These are phyloP conservation scores for Inosperma sp. DNA, from an alignment of 768 basidiomycete species.

Conservation along the genomic window DNA sequence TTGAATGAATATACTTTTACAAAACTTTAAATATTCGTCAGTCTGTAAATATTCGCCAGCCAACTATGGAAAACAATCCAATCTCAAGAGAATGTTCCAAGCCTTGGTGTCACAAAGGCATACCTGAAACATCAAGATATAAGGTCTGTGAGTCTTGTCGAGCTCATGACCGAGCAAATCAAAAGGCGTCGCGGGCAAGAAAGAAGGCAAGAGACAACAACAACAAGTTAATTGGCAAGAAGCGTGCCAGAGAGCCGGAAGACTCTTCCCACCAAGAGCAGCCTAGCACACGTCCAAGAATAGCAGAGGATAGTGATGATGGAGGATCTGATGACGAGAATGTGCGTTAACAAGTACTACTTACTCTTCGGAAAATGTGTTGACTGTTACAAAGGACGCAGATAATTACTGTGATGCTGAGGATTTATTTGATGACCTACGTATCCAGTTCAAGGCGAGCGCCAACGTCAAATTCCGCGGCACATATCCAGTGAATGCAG, in stretches of 20 bases:
- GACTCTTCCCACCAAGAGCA: too few relatives aligned
- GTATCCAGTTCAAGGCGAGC: not conserved
- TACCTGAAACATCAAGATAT: not conserved
- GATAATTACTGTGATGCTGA: conserved; percentile 10
- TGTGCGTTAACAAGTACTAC: too few relatives aligned
- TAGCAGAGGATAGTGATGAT: too few relatives aligned
- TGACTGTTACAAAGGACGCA: not conserved
- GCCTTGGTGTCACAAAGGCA: not conserved
- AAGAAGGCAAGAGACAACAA: not conserved
- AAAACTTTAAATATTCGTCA: too few relatives aligned
- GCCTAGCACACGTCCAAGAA: too few relatives aligned
- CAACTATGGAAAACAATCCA: not conserved
- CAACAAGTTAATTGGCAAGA: too few relatives aligned
- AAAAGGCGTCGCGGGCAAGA: not conserved
- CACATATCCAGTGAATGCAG: conserved; percentile 13
- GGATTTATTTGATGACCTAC: conserved; percentile 9
- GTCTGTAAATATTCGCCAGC: too few relatives aligned
- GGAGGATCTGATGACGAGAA: too few relatives aligned
- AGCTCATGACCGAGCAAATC: not conserved
- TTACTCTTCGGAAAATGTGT: too few relatives aligned
- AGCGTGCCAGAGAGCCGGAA: too few relatives aligned
- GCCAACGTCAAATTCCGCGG: conserved; percentile 21
- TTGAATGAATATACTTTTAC: too few relatives aligned
- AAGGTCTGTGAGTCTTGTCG: not conserved
- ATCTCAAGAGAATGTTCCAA: not conserved